phyloP scores from a whole-genome alignment of 2,329 filamentous ascomycete species.

The Botryotinia globosa region DNA sequence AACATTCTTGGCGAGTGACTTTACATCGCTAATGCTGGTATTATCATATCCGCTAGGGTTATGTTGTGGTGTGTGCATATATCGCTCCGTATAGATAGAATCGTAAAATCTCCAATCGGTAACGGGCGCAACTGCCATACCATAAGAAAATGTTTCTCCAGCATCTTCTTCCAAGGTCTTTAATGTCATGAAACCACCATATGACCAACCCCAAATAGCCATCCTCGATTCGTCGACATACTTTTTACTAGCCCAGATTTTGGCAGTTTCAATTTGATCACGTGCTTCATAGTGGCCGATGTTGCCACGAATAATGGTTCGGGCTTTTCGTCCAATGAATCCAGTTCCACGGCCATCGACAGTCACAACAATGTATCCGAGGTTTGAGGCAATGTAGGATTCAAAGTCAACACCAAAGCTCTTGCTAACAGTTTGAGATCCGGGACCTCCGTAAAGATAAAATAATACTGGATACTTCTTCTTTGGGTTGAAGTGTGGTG shows the following conservation, averaged over 20 bases:
- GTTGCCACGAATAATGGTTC: constrained; percentile 77
- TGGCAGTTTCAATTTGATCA: constrained; percentile 88
- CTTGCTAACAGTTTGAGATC: constrained; percentile 84
- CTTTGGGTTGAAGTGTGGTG: constrained; percentile 79
- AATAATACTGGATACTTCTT: constrained; percentile 94
- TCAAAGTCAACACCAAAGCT: constrained; percentile 85
- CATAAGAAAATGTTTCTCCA: constrained; percentile 88
- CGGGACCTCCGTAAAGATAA: constrained; percentile 89
- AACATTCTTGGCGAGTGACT: constrained; percentile 70
- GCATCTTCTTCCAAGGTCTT: constrained; percentile 92
- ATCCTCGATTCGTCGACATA: constrained; percentile 82
- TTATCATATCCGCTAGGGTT: constrained; percentile 76
- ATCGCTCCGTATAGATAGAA: constrained; percentile 90
- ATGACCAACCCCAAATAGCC: constrained; percentile 98
- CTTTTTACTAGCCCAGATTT: constrained; percentile 73
- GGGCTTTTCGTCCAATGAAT: constrained; percentile 78
- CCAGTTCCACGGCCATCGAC: constrained; percentile 93
- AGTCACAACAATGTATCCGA: constrained; percentile 93
- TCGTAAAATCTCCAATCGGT: constrained; percentile 98
- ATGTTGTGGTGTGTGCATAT: constrained; percentile 91
- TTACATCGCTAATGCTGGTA: constrained; percentile 70
- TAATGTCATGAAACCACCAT: constrained; percentile 90
- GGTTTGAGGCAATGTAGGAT: constrained; percentile 75
- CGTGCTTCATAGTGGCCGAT: constrained; percentile 81
- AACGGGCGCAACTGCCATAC: constrained; percentile 97